Evolutionary conservation across 768 basidiomycete species (phyloP).

Genomic region (Crepidotus variabilis): DNA sequence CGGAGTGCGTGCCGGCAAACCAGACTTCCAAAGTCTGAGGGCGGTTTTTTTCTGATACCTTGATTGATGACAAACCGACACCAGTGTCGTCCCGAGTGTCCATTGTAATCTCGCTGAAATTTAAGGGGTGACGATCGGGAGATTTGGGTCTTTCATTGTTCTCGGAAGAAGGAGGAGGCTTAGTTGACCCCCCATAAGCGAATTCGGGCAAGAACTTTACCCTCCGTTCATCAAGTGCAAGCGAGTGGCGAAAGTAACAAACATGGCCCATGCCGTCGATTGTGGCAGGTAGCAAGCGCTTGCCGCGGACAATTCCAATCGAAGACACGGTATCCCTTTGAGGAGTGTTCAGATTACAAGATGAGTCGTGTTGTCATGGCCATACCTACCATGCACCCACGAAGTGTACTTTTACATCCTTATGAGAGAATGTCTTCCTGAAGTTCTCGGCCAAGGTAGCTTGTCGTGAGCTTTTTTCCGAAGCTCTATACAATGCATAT

Average conservation of each 20-base stretch:
- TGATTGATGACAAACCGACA: not conserved
- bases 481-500: constrained; percentile 12
- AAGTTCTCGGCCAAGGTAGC: not conserved
- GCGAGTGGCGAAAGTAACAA: constrained; percentile 31
- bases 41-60: too few species aligned
- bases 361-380: not conserved
- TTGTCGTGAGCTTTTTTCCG: too few species aligned
- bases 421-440: not conserved
- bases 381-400: constrained; percentile 3
- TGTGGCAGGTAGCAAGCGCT: constrained; percentile 14
- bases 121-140: too few species aligned
- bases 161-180: not conserved
- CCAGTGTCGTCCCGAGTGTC: not conserved
- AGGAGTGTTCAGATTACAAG: not conserved
- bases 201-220: constrained; percentile 32
- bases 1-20: constrained; percentile 23
- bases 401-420: constrained; percentile 2
- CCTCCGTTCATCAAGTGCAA: constrained; percentile 31
- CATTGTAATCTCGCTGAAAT: not conserved
- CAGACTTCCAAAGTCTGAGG: constrained; percentile 28
- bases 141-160: too few species aligned
- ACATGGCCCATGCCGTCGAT: constrained; percentile 20
- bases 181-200: constrained; percentile 10
- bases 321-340: constrained; percentile 36
- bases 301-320: constrained; percentile 21